Percentiles rank a stretch among this genome's conserved stretches.
phyloP scores from a whole-genome alignment of 306 rosid genomes.

The Acmispon strigosus region DNA sequence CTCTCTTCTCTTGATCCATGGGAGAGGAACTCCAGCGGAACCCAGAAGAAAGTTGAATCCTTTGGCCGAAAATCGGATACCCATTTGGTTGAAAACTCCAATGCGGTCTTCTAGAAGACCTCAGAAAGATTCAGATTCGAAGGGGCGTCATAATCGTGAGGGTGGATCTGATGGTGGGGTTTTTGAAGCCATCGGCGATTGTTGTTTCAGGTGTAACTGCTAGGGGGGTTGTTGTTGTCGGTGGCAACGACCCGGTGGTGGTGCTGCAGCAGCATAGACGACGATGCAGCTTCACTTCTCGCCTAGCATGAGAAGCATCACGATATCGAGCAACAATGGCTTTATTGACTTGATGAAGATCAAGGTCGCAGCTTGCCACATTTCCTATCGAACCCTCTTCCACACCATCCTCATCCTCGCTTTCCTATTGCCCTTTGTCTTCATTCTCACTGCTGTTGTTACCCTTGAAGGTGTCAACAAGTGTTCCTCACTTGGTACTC shows the following conservation, averaged over 20 bases:
- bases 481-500: constrained; percentile 95
- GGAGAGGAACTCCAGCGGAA: constrained; percentile 23
- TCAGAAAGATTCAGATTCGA: constrained; percentile 21
- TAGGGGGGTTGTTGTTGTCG: constrained; percentile 11
- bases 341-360: constrained; percentile 99
- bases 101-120: constrained; percentile 58
- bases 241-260: constrained; percentile 39
- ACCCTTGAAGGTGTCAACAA: constrained; percentile 99
- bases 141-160: constrained; percentile 27
- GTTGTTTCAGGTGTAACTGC: neutral
- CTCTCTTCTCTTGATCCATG: constrained; percentile 40
- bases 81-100: constrained; percentile 29
- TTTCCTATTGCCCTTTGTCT: constrained; percentile 91
- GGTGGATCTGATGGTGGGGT: constrained; percentile 66
- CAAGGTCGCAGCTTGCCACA: constrained; percentile 99
- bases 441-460: constrained; percentile 98
- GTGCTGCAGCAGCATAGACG: constrained; percentile 55
- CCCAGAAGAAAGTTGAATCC: constrained; percentile 31
- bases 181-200: constrained; percentile 30
- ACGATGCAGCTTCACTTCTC: constrained; percentile 99
- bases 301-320: constrained; percentile 99
- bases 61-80: constrained; percentile 6
- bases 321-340: constrained; percentile 99
- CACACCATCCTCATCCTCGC: constrained; percentile 98
- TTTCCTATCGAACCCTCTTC: constrained; percentile 96